Evolutionary conservation across 202 grass and related monocot genomes (phyloP), one percentile per base, ranked within the genome.

Genomic region (Setaria italica): DNA sequence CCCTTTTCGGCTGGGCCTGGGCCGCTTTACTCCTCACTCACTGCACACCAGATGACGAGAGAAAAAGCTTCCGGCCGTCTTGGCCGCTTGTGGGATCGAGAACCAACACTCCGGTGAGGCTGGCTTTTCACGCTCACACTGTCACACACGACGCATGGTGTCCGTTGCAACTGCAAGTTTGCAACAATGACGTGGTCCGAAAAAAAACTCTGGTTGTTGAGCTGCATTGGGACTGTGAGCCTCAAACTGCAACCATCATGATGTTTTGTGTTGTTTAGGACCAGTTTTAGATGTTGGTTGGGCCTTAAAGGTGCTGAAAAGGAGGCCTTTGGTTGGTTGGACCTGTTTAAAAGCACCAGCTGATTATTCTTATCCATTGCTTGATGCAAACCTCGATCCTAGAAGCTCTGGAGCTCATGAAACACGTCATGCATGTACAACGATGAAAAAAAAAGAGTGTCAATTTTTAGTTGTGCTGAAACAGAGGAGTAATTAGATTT

Each of bases 1-100:
- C 15, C 42, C 54, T 62, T 82, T 72, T 49, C 46, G 41, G 67
- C 33, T 73, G 68, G 55, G 51, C 55, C 42, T 82, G 59, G 7
- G 37, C 78, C 35, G 20, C 78, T 81, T 62, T 62, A 48, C 21
- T 62, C 32, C 54, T 72, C 16, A 2, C 19, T 60, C 41, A 51
- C 54, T 83, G 33, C 60, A 15, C 55, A 5, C 59, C 21, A 62
- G 7, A 9, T 71, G 37, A 33, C 64, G 64, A 41, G 34, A 43
- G 16, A 62, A n/a, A 68, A 68, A 41, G 37, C 66, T 19, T n/a
- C 37, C 39, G 17, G 3, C 17, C 21, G 1, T 66, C 6, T 68
- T 43, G 37, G 34, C 34, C 16, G 64, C 33, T 41, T 39, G 34
- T 0, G 62, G 25, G 25, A 25, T 25, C 15, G 32, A 66, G 25